Base-by-base conservation (phyloP, 768 basidiomycete species). In the Guyanaporus albipodus region DNA sequence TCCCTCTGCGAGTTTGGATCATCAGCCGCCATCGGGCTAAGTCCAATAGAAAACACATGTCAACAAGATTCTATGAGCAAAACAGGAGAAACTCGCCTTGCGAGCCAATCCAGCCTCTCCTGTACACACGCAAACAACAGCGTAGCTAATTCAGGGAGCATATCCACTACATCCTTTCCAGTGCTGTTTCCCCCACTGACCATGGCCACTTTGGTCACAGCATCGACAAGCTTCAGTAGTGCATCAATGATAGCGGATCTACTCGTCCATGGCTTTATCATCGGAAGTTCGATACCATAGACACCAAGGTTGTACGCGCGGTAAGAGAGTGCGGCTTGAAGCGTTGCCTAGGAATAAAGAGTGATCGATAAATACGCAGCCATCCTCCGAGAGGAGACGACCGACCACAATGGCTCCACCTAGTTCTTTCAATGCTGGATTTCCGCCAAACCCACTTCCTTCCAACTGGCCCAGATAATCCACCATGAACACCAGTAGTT, bases 181-280 rank as follows among this genome's bases (percentile, higher is more conserved):
- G 48, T 3, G 22, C 26, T 53, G 26, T 39, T 45, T 4, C 46
- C 38, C 6, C 42, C 48, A 31, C 42, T 49, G n/a, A 45, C 55
- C 6, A 38, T 59, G 7, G 55, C 59, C 11, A 55, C 52, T 35
- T 64, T 62, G 1, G 79, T 78, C 1, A 80, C 83, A 2, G 73
- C 61, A 37, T 85, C 80, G 55, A 94, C 92, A n/a, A 95, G 73
- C 37, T 74, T 74, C 21, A 83, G 72, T 6, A 87, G 65, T 8
- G 80, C 74, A 34, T 91, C 86, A 42, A 95, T 79, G 14, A 89
- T 64, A 0, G 70, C 60, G 4, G 82, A 72, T 37, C 74, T 74
- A 57, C 90, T 89, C 15, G 91, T 91, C 95, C 94, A 98, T 0
- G 88, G 83, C 49, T 83, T 77, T 53, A 77, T 74, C 77, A 81